Base-by-base conservation (phyloP, 1,284 basidiomycete genomes). In the Microbotryum saponariae region DNA sequence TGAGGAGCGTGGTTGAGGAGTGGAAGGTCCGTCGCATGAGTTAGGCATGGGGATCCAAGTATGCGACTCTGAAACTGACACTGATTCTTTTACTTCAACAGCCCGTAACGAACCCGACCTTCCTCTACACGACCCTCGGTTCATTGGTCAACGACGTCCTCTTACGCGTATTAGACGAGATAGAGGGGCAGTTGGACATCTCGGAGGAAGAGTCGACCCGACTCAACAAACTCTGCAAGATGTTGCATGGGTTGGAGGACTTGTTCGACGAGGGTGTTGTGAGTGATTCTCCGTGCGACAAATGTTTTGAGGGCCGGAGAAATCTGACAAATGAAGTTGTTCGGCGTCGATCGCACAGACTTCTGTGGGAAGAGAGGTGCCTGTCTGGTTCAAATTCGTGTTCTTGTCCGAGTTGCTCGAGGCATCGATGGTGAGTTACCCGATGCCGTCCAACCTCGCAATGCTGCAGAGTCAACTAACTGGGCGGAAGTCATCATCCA, bases 341-440 rank as follows among this genome's bases (percentile, higher is more conserved):
- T 4, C 16, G 7, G 7, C 45, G 8, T 71, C 76, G 3, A 74
- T 76, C 1, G 71, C 73, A 3, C 64, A 70, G 63, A 64, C 61
- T 1, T 67, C 48, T 87, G 59, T 67, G 44, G 67, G 67, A 3
- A 63, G 63, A 12, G 69, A 88, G 68, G 89, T 92, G 20, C 87
- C 89, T 1, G 85, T 84, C n/a, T 97, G 91, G 92, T 82, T 94
- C 71, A 94, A 94, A 74, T 93, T 90, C 75, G 90, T 87, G 23
- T 97, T 96, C 76, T 79, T 94, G 2, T 88, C 88, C 2, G 91
- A 96, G 74, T 79, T 97, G 14, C 75, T 97, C 77, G 88, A 91
- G 75, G 91, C 90, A 1, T 90, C 88, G n/a, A 84, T 97, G 73
- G 88, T 85, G 4, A 37, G 69, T 56, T 42, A 4, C n/a, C 12